A percentile compares a stretch with the other conserved stretches of the same genome.
phyloP scores from a whole-genome alignment of 179 eudicot species.

The Pouteria campechiana region DNA sequence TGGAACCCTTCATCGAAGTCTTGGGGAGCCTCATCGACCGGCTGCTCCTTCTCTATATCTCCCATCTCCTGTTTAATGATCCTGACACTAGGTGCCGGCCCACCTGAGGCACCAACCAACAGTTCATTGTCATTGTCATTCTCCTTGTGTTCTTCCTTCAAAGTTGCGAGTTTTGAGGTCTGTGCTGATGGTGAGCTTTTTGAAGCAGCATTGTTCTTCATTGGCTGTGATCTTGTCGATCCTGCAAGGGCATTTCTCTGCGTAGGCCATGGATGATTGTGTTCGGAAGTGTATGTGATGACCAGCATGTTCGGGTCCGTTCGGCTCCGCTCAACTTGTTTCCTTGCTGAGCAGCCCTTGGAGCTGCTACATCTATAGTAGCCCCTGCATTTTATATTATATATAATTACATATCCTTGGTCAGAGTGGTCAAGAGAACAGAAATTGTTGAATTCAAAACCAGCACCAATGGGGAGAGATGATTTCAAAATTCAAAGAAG shows the following conservation, averaged over 20 bases:
- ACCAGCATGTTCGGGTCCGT: conserved; percentile 92
- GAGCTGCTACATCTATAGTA: conserved; percentile 94
- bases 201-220: conserved; percentile 13
- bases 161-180: background rate
- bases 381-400: conserved; percentile 72
- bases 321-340: conserved; percentile 86
- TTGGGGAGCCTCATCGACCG: conserved; percentile 5
- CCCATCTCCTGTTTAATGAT: conserved; percentile 17
- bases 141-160: background rate
- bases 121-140: background rate
- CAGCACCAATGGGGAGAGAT: too few species aligned
- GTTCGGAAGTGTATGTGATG: conserved; percentile 88
- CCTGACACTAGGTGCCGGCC: too few species aligned
- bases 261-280: conserved; percentile 97
- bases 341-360: conserved; percentile 91
- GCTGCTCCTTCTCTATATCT: conserved; percentile 8
- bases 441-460: too few species aligned
- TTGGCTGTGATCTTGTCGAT: conserved; percentile 52
- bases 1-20: conserved; percentile 6
- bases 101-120: too few species aligned
- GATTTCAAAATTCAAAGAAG: too few species aligned
- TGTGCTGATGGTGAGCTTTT: background rate
- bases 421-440: background rate
- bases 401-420: too few species aligned
- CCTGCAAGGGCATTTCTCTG: conserved; percentile 88